Evolutionary conservation across 2,329 filamentous ascomycete genomes (phyloP).

Genomic region (Sporothrix mexicana): DNA sequence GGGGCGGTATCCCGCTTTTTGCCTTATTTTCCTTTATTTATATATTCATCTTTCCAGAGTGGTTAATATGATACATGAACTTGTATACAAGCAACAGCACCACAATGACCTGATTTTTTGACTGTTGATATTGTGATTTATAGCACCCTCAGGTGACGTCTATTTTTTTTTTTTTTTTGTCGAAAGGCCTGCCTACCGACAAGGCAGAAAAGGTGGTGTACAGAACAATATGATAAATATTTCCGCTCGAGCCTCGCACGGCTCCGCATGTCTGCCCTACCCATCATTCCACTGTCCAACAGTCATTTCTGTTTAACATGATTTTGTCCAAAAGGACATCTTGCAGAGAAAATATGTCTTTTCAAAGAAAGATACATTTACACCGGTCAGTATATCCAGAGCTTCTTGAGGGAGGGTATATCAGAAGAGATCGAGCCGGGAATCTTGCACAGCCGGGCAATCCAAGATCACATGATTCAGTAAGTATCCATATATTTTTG

Average conservation of each 20-base stretch:
- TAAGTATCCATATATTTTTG: not conserved
- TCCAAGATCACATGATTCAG: not conserved
- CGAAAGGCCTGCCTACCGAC: not conserved
- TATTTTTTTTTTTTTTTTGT: too few relatives aligned
- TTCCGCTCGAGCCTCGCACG: not conserved
- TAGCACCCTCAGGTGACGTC: slow-evolving; percentile 18
- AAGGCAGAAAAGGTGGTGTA: slow-evolving; percentile 4
- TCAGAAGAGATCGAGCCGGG: not conserved
- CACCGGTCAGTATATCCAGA: not conserved
- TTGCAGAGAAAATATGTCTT: too few relatives aligned
- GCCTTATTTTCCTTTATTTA: too few relatives aligned
- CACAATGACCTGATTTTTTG: not conserved
- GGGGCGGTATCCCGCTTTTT: not conserved
- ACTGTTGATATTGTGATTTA: not conserved
- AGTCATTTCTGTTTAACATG: too few relatives aligned
- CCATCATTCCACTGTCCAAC: too few relatives aligned
- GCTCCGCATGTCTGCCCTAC: not conserved
- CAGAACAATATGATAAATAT: too few relatives aligned
- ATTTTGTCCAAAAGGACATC: too few relatives aligned
- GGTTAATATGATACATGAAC: not conserved
- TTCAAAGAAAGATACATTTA: not conserved
- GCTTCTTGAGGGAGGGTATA: slow-evolving; percentile 2
- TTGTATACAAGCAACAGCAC: not conserved
- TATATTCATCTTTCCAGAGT: too few relatives aligned
- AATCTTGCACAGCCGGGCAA: not conserved